Conservation (phyloP, 257 asterid genomes). For the Henckelia pumila region DNA sequence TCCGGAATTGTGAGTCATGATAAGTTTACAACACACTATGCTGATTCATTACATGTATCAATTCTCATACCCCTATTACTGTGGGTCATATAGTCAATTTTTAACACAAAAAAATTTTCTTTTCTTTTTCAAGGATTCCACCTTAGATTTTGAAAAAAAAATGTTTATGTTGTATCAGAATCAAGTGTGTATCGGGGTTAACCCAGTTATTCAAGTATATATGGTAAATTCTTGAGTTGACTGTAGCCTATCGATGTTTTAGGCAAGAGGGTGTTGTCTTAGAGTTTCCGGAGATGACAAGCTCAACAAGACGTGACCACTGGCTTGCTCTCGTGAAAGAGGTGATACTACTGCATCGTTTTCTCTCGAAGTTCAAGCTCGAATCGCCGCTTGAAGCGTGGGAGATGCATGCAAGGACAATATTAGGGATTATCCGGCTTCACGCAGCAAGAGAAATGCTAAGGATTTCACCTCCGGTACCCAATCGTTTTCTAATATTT, state of each 20-base stretch:
- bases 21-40: background rate
- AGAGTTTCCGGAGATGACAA: slow-evolving; percentile 91
- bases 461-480: slow-evolving; percentile 76
- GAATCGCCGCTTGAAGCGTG: slow-evolving; percentile 44
- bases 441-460: slow-evolving; percentile 97
- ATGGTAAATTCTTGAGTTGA: no score
- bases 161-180: no score
- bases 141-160: no score
- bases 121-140: no score
- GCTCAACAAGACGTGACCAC: slow-evolving; percentile 86
- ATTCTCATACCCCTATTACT: no score
- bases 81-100: no score
- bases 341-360: slow-evolving; percentile 60
- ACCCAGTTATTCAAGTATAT: no score
- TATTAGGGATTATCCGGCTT: slow-evolving; percentile 76
- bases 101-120: no score
- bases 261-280: slow-evolving; percentile 68
- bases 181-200: no score
- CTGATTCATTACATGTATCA: background rate
- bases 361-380: slow-evolving; percentile 46
- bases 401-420: slow-evolving; percentile 80
- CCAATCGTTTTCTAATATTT: slow-evolving; percentile 63
- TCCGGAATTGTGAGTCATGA: slow-evolving; percentile 63
- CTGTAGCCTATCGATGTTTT: no score
- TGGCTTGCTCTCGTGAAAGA: slow-evolving; percentile 87